phyloP scores from a whole-genome alignment of 768 basidiomycete species.

The Daedalea quercina region DNA sequence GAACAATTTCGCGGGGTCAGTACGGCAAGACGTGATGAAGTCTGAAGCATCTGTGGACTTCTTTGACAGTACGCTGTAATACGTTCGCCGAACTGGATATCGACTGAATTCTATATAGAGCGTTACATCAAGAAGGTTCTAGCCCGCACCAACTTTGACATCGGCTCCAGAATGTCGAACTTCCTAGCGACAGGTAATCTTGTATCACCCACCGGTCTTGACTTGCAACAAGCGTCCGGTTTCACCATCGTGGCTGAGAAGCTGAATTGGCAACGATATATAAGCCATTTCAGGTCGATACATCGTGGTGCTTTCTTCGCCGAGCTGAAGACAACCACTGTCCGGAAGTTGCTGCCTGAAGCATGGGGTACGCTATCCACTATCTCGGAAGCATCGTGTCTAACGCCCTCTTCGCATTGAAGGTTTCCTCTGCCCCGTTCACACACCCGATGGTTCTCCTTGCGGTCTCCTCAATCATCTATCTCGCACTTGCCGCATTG shows the following conservation, averaged over 20 bases:
- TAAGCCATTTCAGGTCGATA: conserved; percentile 96
- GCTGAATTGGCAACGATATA: conserved; percentile 96
- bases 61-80: conserved; percentile 54
- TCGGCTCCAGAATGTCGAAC: conserved; percentile 84
- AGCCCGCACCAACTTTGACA: conserved; percentile 80
- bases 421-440: conserved; percentile 98
- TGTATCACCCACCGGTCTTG: conserved; percentile 89
- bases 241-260: conserved; percentile 99
- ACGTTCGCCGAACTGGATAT: not conserved
- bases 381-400: not conserved
- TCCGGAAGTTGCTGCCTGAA: conserved; percentile 93
- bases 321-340: conserved; percentile 95
- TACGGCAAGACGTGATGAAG: conserved; percentile 68
- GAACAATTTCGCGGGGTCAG: conserved; percentile 61
- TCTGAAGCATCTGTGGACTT: conserved; percentile 79
- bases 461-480: conserved; percentile 98
- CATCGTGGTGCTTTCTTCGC: conserved; percentile 99
- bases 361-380: conserved; percentile 73
- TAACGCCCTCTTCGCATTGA: conserved; percentile 5
- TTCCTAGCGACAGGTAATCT: conserved; percentile 98
- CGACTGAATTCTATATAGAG: conserved; percentile 35
- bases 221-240: conserved; percentile 96
- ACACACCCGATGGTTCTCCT: conserved; percentile 96
- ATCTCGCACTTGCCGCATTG: conserved; percentile 86
- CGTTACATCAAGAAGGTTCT: conserved; percentile 76